Evolutionary conservation across 139 green algal genomes (phyloP).

Genomic region (Tetradesmus lagerheimii): DNA sequence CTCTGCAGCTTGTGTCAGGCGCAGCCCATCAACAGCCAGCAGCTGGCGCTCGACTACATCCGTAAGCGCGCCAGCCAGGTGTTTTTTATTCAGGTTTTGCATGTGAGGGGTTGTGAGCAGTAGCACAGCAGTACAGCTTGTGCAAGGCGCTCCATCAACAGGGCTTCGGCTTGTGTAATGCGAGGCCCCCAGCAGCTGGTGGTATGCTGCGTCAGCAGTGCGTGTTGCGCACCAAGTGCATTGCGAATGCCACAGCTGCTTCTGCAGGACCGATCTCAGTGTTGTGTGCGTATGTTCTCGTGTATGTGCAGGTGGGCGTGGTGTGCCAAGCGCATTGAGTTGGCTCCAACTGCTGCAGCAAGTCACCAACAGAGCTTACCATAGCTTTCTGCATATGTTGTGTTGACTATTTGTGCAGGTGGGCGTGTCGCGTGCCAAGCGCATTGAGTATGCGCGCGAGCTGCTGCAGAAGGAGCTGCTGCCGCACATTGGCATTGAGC

Average conservation of each 20-base stretch:
- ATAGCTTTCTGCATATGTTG: slow-evolving; percentile 78
- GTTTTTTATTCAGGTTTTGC: neutral
- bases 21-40: slow-evolving; percentile 87
- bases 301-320: slow-evolving; percentile 70
- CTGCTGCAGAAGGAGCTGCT: slow-evolving; percentile 97
- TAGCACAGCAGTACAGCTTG: too few species aligned
- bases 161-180: too few species aligned
- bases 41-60: slow-evolving; percentile 97
- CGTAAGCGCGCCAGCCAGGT: slow-evolving; percentile 82
- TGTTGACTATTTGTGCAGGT: slow-evolving; percentile 47
- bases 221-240: too few species aligned
- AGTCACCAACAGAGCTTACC: too few species aligned
- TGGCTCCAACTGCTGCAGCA: slow-evolving; percentile 90
- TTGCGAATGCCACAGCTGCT: too few species aligned
- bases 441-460: slow-evolving; percentile 94
- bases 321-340: slow-evolving; percentile 89
- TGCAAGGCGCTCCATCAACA: too few species aligned
- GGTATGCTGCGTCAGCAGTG: slow-evolving; percentile 94
- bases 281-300: too few species aligned
- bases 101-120: slow-evolving; percentile 56
- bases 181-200: slow-evolving; percentile 89
- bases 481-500: slow-evolving; percentile 91
- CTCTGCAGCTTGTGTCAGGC: too few species aligned
- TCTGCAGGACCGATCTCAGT: too few species aligned
- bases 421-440: slow-evolving; percentile 85